Conservation (phyloP, 176 grass and related monocot species). For the Carex parvula region DNA sequence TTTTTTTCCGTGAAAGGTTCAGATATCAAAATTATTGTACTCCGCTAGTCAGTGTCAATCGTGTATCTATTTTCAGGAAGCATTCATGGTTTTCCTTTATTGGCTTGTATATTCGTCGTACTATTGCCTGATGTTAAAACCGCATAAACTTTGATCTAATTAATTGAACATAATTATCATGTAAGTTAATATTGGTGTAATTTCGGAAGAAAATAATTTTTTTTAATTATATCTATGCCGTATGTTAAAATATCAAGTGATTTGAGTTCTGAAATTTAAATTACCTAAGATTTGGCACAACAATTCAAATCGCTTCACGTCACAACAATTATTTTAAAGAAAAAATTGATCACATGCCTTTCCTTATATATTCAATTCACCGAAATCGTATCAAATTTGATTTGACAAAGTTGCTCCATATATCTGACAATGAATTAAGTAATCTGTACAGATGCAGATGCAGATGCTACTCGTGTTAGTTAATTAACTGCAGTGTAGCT, state of each 20-base stretch:
- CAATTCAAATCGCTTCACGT: no score
- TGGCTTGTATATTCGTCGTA: not conserved
- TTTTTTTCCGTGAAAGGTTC: not conserved
- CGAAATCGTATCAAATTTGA: not conserved
- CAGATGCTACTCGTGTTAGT: not conserved
- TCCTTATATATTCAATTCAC: not conserved
- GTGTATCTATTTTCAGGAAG: not conserved
- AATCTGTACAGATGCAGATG: not conserved
- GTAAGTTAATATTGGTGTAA: no score
- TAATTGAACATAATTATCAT: no score
- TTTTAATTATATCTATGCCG: no score
- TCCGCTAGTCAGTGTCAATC: not conserved
- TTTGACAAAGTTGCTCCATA: not conserved
- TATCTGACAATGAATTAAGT: not conserved
- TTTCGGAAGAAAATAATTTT: no score
- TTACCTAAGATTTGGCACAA: no score
- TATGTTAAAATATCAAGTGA: no score
- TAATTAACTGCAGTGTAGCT: not conserved
- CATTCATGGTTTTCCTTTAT: not conserved
- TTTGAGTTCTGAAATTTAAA: no score
- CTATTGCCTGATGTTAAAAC: no score
- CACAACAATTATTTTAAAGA: no score
- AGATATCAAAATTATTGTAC: not conserved
- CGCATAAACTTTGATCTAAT: no score
- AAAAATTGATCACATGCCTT: no score